Base-by-base conservation (phyloP, 2,329 filamentous ascomycete species). In the Dactylonectria estremocensis region DNA sequence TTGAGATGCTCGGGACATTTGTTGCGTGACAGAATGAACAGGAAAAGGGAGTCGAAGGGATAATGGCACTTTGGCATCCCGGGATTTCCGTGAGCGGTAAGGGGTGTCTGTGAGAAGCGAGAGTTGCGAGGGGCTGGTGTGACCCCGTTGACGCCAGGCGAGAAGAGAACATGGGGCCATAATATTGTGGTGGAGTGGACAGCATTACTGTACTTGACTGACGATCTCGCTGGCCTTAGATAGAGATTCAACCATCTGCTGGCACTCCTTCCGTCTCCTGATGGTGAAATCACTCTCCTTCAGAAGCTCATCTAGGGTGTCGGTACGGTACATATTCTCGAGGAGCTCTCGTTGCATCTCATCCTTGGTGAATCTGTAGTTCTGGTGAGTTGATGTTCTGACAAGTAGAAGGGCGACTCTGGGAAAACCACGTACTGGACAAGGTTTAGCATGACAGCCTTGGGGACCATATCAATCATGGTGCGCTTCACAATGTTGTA, bases 401-500 rank as follows among this genome's bases (percentile, higher is more conserved):
- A 49, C 24, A 28, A 5, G 24, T 28, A 28, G 20, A 48, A 13
- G 4, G 9, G 22, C 6, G 8, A n/a, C 35, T n/a, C 40, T 1
- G 9, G 13, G 6, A 28, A 6, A 9, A 60, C 13, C 33, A 91
- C 94, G 81, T 90, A 97, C 93, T 95, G 92, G 58, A 99, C 96
- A 52, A 99, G 92, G 76, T 89, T 98, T 74, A 98, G 89, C 96
- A 99, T 99, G 80, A 99, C 97, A 46, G 96, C 96, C 85, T 99
- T 99, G 74, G 96, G 96, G 6, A 99, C 96, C 96, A 99, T 99
- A 79, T 99, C 96, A 73, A 98, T 98, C 95, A 99, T 97, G 68
- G 97, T 99, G 74, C 96, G 89, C 86, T 95, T 94, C 73, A 98
- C 95, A 79, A 99, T 99, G 84, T 97, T 98, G 85, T 93, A 99